Base-by-base conservation (phyloP, 1,284 basidiomycete genomes). In the Serendipita sp. region DNA sequence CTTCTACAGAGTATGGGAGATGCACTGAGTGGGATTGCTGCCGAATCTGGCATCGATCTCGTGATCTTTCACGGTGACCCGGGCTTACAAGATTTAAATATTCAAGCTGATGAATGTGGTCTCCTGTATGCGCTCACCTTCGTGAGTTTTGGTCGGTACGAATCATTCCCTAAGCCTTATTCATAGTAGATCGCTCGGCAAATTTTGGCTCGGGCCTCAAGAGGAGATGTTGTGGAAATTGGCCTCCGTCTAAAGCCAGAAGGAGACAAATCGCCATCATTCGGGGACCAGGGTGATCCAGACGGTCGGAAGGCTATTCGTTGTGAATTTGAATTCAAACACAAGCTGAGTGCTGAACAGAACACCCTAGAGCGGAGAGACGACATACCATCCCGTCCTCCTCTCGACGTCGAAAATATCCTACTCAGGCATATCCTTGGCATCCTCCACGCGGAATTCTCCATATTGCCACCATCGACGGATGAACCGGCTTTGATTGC, bases 41-140 rank as follows among this genome's bases (percentile, higher is more conserved):
- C 90, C 1, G 82, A 91, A 67, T 80, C 78, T 58, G 88, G 86
- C 10, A 86, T 94, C 49, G 92, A 96, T 70, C 76, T 96, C 64
- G 91, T 94, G 5, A 75, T 95, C 5, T 93, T 87, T 71, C 91
- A 94, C 68, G 87, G 85, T 44, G 91, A 94, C 71, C 83, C 88
- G 22, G 85, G 84, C 22, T 78, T 93, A 76, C 88, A 87, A 74
- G 87, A 93, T 69, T 79, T 93, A 62, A 84, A 83, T 63, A 89
- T 94, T 22, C 81, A 79, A 67, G 93, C 90, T 3, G 89, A 94
- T 69, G 91, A 92, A 68, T 85, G 84, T 67, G 91, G 85, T 0
- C 76, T 94, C 65, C 84, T 83, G 32, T 93, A 88, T 74, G 80
- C 84, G 1, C 73, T 95, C 60, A 82, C 85, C 43, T 87, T 93